phyloP scores from a whole-genome alignment of 2,329 filamentous ascomycete species.

The Tolypocladium ophioglossoides region DNA sequence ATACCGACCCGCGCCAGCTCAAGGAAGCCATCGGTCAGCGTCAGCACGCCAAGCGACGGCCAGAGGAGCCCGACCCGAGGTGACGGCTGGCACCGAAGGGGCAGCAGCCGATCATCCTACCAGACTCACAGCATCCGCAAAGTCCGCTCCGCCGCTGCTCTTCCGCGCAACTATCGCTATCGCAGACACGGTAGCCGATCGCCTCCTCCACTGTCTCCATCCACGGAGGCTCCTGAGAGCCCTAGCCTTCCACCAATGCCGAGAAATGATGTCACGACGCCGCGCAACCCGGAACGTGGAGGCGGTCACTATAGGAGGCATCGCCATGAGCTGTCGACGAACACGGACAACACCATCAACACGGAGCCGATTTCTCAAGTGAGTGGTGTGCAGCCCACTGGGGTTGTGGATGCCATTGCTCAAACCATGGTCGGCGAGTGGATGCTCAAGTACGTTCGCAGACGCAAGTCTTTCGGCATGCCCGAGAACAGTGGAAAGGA shows the following conservation, averaged over 20 bases:
- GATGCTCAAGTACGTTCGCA: conserved; percentile 86
- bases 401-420: conserved; percentile 90
- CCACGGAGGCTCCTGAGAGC: conserved; percentile 58
- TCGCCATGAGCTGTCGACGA: conserved; percentile 50
- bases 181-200: conserved; percentile 46
- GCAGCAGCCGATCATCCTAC: conserved; percentile 37
- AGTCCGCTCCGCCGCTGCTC: conserved; percentile 68
- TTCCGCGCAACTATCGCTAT: conserved; percentile 45
- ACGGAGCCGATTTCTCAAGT: conserved; percentile 34
- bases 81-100: conserved; percentile 45
- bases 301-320: conserved; percentile 33
- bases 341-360: conserved; percentile 40
- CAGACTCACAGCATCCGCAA: conserved; percentile 63
- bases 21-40: conserved; percentile 55
- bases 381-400: conserved; percentile 55
- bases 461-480: conserved; percentile 84
- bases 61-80: conserved; percentile 63
- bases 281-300: conserved; percentile 33
- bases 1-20: conserved; percentile 87
- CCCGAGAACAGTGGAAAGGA: conserved; percentile 56
- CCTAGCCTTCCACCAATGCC: conserved; percentile 64
- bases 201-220: conserved; percentile 55
- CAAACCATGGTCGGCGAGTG: conserved; percentile 98
- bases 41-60: conserved; percentile 59
- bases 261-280: conserved; percentile 58